Evolutionary conservation across 306 rosid genomes (phyloP).

Genomic region (Astragalus membranaceus): DNA sequence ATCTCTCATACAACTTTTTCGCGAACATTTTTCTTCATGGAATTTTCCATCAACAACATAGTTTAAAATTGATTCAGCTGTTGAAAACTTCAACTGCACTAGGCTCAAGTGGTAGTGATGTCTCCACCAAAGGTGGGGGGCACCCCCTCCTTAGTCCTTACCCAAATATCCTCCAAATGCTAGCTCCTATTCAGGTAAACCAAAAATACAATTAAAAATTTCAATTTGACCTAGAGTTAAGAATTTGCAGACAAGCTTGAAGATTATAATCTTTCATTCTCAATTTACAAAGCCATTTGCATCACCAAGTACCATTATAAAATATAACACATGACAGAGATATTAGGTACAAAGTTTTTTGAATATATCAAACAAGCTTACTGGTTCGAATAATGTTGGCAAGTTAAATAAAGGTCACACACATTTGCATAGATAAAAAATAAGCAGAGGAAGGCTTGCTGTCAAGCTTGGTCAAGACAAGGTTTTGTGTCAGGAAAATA

Average conservation of each 20-base stretch:
- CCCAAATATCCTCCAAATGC: background rate
- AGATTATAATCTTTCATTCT: slow-evolving; percentile 22
- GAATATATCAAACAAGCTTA: background rate
- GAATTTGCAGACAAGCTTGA: slow-evolving; percentile 8
- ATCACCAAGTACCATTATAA: slow-evolving; percentile 6
- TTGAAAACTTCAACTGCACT: slow-evolving; percentile 15
- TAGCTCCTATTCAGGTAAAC: background rate
- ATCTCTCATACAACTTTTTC: background rate
- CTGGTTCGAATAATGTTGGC: background rate
- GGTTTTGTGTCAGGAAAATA: slow-evolving; percentile 21
- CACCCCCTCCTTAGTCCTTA: background rate
- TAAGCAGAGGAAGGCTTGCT: slow-evolving; percentile 19
- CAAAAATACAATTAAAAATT: background rate
- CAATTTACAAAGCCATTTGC: slow-evolving; percentile 6
- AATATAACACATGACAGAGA: background rate
- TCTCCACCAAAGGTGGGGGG: slow-evolving; percentile 23
- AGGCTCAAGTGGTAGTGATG: no score
- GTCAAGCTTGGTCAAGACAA: slow-evolving; percentile 31
- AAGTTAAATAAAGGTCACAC: background rate
- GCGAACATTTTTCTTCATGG: background rate
- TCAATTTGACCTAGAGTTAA: slow-evolving; percentile 1
- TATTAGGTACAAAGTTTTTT: background rate
- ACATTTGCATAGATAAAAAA: background rate
- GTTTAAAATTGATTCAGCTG: slow-evolving; percentile 11
- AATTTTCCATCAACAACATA: background rate